Evolutionary conservation across 768 basidiomycete species (phyloP), one percentile per base, ranked within the genome.

Genomic region (Kwoniella dejecticola): DNA sequence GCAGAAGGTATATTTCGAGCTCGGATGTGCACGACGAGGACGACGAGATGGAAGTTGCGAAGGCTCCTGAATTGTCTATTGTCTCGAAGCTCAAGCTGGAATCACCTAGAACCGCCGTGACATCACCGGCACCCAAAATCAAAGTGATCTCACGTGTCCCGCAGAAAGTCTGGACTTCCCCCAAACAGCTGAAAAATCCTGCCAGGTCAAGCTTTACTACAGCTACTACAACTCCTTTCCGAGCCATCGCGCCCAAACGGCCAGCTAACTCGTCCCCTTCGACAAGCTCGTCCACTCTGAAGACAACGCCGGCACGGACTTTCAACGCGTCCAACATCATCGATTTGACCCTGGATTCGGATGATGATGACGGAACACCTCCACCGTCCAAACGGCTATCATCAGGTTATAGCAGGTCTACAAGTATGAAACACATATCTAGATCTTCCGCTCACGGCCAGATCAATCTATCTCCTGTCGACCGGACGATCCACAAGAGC

Each of bases 61-160:
- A 45, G 13, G 47, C 58, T 41, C 48, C 58, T 31, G 58, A 46
- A 40, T 31, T 56, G n/a, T 45, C 54, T 21, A 31, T 50, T 29
- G 6, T 21, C 41, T 44, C 19, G 21, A 11, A 26, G 10, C 4
- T 47, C 12, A 24, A 47, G 6, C 24, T 47, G 11, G 11, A 48
- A 48, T n/a, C n/a, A n/a, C 46, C 46, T 48, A n/a, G 21, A 21
- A 11, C 24, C 6, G 15, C n/a, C 13, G 15, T 17, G 17, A 15
- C 48, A 21, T n/a, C 48, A 50, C 13, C 48, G 41, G 19, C 5
- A 42, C 10, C 19, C 41, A 42, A 42, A n/a, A 19, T 7, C 19
- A 42, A 8, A 7, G 41, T 42, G 19, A 42, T 8, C 17, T 17
- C 7, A 13, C 41, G 11, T 42, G 19, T 13, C 11, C 5, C 7